Percentiles rank a stretch among this genome's conserved stretches.
phyloP scores from a whole-genome alignment of 2,329 filamentous ascomycete genomes.

The Ceratocystis ficicola region DNA sequence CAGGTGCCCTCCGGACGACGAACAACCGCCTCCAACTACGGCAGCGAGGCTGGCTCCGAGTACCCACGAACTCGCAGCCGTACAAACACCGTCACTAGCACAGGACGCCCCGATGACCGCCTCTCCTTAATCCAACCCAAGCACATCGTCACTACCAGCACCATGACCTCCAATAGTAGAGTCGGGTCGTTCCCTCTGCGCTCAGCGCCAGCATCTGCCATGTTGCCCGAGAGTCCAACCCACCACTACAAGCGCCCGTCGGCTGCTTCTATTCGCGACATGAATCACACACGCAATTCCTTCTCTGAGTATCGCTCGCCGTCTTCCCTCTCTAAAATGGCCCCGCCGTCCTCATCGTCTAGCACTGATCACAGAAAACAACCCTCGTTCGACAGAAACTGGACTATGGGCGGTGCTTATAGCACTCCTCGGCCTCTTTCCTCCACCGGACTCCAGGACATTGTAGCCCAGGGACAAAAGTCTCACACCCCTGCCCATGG shows the following conservation, averaged over 20 bases:
- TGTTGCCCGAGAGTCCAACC: constrained; percentile 36
- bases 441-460: constrained; percentile 40
- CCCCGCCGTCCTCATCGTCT: constrained; percentile 27
- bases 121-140: constrained; percentile 38
- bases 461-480: constrained; percentile 22
- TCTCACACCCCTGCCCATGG: constrained; percentile 25
- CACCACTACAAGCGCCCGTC: constrained; percentile 49
- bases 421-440: constrained; percentile 36
- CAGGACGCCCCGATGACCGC: constrained; percentile 33
- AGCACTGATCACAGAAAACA: constrained; percentile 45
- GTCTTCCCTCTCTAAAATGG: constrained; percentile 74
- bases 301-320: constrained; percentile 36
- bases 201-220: constrained; percentile 21
- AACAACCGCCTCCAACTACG: constrained; percentile 42
- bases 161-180: constrained; percentile 39
- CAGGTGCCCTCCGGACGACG: constrained; percentile 33
- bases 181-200: constrained; percentile 28
- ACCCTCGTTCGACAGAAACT: constrained; percentile 57
- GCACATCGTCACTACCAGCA: constrained; percentile 37
- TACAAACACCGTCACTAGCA: constrained; percentile 45
- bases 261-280: constrained; percentile 66
- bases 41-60: constrained; percentile 48
- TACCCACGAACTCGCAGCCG: constrained; percentile 39
- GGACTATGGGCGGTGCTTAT: constrained; percentile 48
- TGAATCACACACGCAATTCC: constrained; percentile 58